Conservation (phyloP, 2,329 filamentous ascomycete species). For the Rachicladosporium sp. region DNA sequence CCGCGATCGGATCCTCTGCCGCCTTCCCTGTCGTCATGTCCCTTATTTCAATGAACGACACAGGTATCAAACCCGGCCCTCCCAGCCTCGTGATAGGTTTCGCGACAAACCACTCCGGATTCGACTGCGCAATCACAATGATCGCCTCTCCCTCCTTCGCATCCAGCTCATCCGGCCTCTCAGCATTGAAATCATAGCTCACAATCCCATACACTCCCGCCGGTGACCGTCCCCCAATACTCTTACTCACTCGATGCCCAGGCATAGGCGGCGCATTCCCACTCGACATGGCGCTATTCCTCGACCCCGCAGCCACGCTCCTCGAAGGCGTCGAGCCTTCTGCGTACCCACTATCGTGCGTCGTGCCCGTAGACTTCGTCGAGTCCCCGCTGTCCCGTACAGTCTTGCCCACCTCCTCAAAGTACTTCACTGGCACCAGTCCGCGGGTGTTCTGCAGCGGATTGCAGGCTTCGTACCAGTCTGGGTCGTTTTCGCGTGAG, state of each 20-base stretch:
- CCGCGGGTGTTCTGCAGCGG: slow-evolving; percentile 79
- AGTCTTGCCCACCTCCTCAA: slow-evolving; percentile 82
- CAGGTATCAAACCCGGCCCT: slow-evolving; percentile 86
- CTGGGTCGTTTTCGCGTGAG: slow-evolving; percentile 79
- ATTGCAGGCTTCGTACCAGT: slow-evolving; percentile 99
- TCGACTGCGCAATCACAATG: slow-evolving; percentile 96
- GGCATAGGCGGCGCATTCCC: slow-evolving; percentile 12
- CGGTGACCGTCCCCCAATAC: slow-evolving; percentile 34
- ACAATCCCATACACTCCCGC: slow-evolving; percentile 91
- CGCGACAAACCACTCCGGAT: slow-evolving; percentile 97
- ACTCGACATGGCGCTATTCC: slow-evolving; percentile 20
- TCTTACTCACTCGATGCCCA: slow-evolving; percentile 23
- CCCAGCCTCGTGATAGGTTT: slow-evolving; percentile 98
- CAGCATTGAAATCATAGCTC: slow-evolving; percentile 91
- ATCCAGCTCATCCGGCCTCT: slow-evolving; percentile 89
- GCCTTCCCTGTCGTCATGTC: slow-evolving; percentile 83
- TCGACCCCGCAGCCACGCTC: slow-evolving; percentile 17
- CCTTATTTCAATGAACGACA: slow-evolving; percentile 90
- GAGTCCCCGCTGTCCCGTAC: slow-evolving; percentile 67
- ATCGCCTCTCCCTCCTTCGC: slow-evolving; percentile 93
- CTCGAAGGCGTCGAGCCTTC: slow-evolving; percentile 32
- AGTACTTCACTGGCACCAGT: slow-evolving; percentile 86
- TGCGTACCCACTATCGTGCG: slow-evolving; percentile 86
- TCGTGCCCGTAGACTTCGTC: slow-evolving; percentile 35
- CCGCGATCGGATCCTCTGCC: slow-evolving; percentile 69